Evolutionary conservation across 768 basidiomycete species (phyloP), one percentile per base, ranked within the genome.

Genomic region (Rhizopogon sp.): DNA sequence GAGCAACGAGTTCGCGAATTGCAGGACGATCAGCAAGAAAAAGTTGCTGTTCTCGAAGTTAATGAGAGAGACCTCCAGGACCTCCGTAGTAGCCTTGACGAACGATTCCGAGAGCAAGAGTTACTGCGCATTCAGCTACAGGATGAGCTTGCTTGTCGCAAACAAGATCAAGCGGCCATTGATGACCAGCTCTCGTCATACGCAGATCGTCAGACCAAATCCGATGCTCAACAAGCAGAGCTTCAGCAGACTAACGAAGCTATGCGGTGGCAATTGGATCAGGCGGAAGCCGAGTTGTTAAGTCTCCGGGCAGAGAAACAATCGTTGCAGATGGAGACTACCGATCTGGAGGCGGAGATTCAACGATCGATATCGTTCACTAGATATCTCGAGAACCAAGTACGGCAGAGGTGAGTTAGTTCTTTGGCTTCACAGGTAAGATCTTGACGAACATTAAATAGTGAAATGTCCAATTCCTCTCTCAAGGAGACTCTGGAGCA

Each of bases 341-440:
- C 85, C 0, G 69, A 71, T 13, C 70, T 88, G 28, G 80, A 81
- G 56, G 84, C 87, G 2, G 85, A 90, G 62, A 66, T 81, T 11
- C 86, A 90, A 66, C 80, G 83, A 39, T 76, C 75, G 8, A 71
- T 79, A 44, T 88, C 88, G 6, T 68, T 87, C 54, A 74, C 73
- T 39, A 79, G 84, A 55, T 82, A 79, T 67, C 64, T 87, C 50
- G 86, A 91, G 67, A 77, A 75, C 60, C 82, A 87, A 63, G 64
- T 79, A 40, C 79, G 79, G 62, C 85, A 88, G 53, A 79, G 78
- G 89, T 84, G 57, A 31, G 79, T 61, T 54, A 16, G 37, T 52
- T 20, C 29, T 40, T 8, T 28, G n/a, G 17, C 31, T 22, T 53
- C 31, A 58, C 43, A 42, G 42, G 55, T 51, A 54, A 1, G n/a